Evolutionary conservation across 2,329 filamentous ascomycete genomes (phyloP).

Genomic region (Thelonectria olida): DNA sequence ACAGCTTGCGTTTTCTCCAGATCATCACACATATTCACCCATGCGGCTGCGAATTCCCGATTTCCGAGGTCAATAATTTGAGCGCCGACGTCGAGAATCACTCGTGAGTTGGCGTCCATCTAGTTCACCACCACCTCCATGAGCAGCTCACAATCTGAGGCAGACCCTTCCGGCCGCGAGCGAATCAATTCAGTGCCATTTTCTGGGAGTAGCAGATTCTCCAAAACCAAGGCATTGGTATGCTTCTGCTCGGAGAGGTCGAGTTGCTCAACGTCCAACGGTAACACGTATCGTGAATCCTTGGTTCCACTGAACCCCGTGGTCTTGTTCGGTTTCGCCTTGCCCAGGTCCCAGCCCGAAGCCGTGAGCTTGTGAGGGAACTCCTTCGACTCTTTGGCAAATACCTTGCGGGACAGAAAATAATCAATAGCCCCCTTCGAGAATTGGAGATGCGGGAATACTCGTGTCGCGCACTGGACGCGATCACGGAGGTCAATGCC

Average conservation of each 20-base stretch:
- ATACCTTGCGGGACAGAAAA: conserved; percentile 67
- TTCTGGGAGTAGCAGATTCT: conserved; percentile 63
- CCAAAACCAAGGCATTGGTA: conserved; percentile 74
- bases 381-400: conserved; percentile 74
- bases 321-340: conserved; percentile 55
- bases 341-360: conserved; percentile 73
- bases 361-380: conserved; percentile 70
- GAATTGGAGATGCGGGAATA: conserved; percentile 64
- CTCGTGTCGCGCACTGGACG: conserved; percentile 51
- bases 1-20: conserved; percentile 40
- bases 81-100: conserved; percentile 77
- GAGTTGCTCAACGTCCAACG: conserved; percentile 62
- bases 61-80: conserved; percentile 73
- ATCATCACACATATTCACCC: conserved; percentile 52
- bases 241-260: conserved; percentile 64
- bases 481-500: conserved; percentile 69
- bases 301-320: conserved; percentile 78
- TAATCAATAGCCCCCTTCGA: conserved; percentile 69
- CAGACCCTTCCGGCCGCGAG: neutral
- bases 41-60: conserved; percentile 58
- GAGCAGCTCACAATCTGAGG: conserved; percentile 48
- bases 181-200: conserved; percentile 48
- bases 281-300: conserved; percentile 67
- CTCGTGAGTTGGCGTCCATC: conserved; percentile 54
- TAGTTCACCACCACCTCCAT: conserved; percentile 54